phyloP scores from a whole-genome alignment of 2,329 filamentous ascomycete species.

The Aspergillus udagawae region DNA sequence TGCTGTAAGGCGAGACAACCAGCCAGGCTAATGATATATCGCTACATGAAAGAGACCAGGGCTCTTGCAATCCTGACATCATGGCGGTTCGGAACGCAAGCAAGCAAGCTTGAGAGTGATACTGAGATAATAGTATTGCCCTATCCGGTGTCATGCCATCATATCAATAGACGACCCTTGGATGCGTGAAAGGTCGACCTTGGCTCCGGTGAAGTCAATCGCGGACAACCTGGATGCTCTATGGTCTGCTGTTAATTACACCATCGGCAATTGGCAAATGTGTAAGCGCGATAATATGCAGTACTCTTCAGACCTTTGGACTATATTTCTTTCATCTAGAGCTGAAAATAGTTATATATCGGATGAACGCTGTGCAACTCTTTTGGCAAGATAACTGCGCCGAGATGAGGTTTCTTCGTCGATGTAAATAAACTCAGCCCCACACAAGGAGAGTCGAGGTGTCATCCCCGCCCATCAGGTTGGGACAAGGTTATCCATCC shows the following conservation, averaged over 20 bases:
- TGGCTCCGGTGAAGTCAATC: not conserved
- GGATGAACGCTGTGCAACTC: not conserved
- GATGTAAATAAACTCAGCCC: not conserved
- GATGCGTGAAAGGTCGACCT: not conserved
- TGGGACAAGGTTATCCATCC: not conserved
- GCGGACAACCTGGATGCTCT: not conserved
- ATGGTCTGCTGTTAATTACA: not conserved
- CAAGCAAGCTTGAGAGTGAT: not conserved
- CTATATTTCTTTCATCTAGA: not conserved
- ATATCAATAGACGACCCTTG: not conserved
- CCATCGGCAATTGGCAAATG: not conserved
- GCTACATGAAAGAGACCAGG: not conserved
- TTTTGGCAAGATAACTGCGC: not conserved
- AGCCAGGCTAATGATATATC: not conserved
- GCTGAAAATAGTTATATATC: not conserved
- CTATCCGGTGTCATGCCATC: not conserved
- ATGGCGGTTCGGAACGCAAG: not conserved
- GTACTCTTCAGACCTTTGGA: too few species aligned
- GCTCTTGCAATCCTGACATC: slow-evolving; percentile 15
- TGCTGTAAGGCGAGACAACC: not conserved
- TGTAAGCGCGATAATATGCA: not conserved
- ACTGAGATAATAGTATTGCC: not conserved
- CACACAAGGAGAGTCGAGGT: not conserved
- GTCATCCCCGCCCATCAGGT: not conserved
- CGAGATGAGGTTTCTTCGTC: not conserved